Conservation (phyloP, 768 basidiomycete species). For the Podaxis sp. region DNA sequence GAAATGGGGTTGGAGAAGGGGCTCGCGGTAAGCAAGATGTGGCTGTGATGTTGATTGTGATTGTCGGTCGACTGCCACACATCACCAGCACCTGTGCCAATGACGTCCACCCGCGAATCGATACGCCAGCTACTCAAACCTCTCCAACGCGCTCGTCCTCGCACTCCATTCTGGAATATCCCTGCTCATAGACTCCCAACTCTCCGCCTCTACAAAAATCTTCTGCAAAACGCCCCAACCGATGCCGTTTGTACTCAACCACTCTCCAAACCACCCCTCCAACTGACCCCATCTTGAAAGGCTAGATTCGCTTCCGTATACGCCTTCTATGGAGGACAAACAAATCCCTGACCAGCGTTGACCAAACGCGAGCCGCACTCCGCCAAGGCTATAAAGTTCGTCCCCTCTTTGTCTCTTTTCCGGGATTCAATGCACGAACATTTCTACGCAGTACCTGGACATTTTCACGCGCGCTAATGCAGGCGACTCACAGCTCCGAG, state of each 20-base stretch:
- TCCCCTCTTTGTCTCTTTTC: constrained; percentile 4
- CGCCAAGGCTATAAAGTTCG: constrained; percentile 58
- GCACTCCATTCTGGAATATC: constrained; percentile 67
- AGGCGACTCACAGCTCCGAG: constrained; percentile 48
- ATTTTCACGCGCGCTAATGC: constrained; percentile 50
- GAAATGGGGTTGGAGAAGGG: too few relatives aligned
- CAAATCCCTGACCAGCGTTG: constrained; percentile 53
- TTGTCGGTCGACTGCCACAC: not conserved
- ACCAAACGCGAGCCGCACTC: constrained; percentile 45
- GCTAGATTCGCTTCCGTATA: constrained; percentile 60
- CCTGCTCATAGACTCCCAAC: constrained; percentile 76
- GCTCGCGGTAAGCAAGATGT: too few relatives aligned
- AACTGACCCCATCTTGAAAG: constrained; percentile 10
- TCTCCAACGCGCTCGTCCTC: constrained; percentile 58
- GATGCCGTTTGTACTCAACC: constrained; percentile 45
- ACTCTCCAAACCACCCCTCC: not conserved
- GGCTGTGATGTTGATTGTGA: not conserved
- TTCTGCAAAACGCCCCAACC: constrained; percentile 56
- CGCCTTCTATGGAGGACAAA: constrained; percentile 52
- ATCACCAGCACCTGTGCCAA: constrained; percentile 25
- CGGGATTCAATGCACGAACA: not conserved
- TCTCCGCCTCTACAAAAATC: constrained; percentile 65
- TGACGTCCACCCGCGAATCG: constrained; percentile 9
- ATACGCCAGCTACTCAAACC: constrained; percentile 54
- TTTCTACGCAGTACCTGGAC: constrained; percentile 52